Conservation (phyloP, 345 rosid species). For the Lenwebbia sp. region DNA sequence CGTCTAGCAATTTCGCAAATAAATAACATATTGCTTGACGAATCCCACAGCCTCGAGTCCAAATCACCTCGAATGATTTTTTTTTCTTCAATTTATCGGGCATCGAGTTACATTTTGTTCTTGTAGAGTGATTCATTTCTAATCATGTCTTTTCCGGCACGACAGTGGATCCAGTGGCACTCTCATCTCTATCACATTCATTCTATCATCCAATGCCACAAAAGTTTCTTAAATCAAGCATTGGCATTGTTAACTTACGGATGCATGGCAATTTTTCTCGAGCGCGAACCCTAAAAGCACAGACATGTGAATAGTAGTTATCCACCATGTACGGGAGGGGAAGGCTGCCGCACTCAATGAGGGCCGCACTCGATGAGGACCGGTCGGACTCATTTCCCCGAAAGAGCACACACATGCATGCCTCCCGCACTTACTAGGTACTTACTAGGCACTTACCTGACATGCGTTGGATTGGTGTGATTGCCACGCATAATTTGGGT, state of each 20-base stretch:
- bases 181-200: not conserved
- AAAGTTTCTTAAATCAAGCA: not conserved
- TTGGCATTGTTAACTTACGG: not conserved
- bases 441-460: not conserved
- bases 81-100: not conserved
- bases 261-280: not conserved
- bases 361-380: not conserved
- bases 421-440: not conserved
- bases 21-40: not conserved
- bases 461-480: not conserved
- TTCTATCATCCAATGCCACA: not conserved
- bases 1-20: not conserved
- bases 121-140: not conserved
- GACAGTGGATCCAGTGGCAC: not conserved
- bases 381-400: not conserved
- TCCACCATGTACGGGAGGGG: not conserved
- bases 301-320: not conserved
- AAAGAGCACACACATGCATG: not conserved
- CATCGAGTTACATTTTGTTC: not conserved
- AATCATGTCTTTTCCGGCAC: not conserved
- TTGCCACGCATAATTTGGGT: not conserved
- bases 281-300: not conserved
- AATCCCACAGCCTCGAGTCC: not conserved
- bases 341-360: not conserved
- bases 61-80: not conserved